A percentile compares a stretch with the other conserved stretches of the same genome.
Conservation (phyloP, 192 early-diverging fungal genomes). For the Lunasporangiospora selenospora region DNA sequence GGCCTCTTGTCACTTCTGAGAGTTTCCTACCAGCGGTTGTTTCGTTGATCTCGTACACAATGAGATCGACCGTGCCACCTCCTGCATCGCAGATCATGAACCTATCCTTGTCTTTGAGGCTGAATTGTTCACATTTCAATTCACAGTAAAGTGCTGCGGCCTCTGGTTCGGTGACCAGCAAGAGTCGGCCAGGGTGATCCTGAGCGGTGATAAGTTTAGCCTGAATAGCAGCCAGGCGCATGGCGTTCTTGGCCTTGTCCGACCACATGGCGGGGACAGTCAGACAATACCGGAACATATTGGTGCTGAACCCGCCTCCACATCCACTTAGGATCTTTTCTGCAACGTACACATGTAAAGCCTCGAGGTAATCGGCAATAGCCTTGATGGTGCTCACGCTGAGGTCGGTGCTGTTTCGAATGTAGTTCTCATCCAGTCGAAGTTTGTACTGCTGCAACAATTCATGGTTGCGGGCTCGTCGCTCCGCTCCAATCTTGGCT, state of each 20-base stretch:
- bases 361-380: conserved; percentile 33
- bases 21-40: conserved; percentile 9
- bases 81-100: conserved; percentile 7
- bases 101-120: conserved; percentile 12
- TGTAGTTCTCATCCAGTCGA: conserved; percentile 23
- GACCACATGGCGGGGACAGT: no score
- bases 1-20: conserved; percentile 43
- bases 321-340: conserved; percentile 30
- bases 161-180: conserved; percentile 39
- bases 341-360: conserved; percentile 17
- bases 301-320: conserved; percentile 27
- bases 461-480: conserved; percentile 12
- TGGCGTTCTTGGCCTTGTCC: conserved; percentile 21
- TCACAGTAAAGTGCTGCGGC: conserved; percentile 46
- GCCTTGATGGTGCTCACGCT: conserved; percentile 32
- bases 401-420: conserved; percentile 8
- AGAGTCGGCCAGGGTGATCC: conserved; percentile 24
- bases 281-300: conserved; percentile 30
- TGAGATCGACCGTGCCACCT: conserved; percentile 22
- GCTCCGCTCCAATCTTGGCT: conserved; percentile 12
- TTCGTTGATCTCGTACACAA: conserved; percentile 43
- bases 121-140: conserved; percentile 28
- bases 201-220: conserved; percentile 12
- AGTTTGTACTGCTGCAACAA: conserved; percentile 28
- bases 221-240: conserved; percentile 30